Evolutionary conservation across 176 grass and related monocot genomes (phyloP).

Genomic region (Cymbopogon citratus): DNA sequence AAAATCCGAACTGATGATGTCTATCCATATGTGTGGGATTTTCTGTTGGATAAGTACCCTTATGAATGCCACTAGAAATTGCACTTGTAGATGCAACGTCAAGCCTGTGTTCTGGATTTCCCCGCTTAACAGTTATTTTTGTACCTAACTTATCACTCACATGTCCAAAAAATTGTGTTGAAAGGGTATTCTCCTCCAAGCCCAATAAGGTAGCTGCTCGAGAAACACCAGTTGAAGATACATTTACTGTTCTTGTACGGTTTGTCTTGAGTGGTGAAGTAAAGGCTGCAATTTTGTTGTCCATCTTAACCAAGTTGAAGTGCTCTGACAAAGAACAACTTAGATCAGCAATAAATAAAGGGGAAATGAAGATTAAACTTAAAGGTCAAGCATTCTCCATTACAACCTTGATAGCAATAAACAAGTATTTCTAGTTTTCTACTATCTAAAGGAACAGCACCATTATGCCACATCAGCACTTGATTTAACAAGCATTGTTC

Average conservation of each 20-base stretch:
- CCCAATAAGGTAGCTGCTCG: slow-evolving; percentile 78
- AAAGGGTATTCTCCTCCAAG: slow-evolving; percentile 58
- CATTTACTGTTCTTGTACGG: slow-evolving; percentile 47
- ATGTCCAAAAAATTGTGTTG: slow-evolving; percentile 50
- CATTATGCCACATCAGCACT: slow-evolving; percentile 12
- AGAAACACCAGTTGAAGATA: slow-evolving; percentile 65
- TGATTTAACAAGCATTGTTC: slow-evolving; percentile 17
- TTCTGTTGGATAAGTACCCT: slow-evolving; percentile 28
- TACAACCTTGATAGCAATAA: slow-evolving; percentile 16
- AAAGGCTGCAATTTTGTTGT: slow-evolving; percentile 29
- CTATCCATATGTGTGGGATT: slow-evolving; percentile 34
- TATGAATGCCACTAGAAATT: slow-evolving; percentile 21
- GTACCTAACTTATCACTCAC: slow-evolving; percentile 46
- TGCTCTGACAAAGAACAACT: slow-evolving; percentile 28
- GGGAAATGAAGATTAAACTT: background rate
- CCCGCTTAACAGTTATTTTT: slow-evolving; percentile 31
- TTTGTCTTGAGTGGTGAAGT: slow-evolving; percentile 58
- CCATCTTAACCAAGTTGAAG: slow-evolving; percentile 26
- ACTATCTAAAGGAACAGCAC: background rate
- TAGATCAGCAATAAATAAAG: slow-evolving; percentile 21
- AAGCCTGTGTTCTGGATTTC: slow-evolving; percentile 28
- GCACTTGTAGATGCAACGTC: slow-evolving; percentile 8
- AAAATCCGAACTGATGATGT: slow-evolving; percentile 23
- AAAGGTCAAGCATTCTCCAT: background rate
- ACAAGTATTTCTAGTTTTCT: background rate